A percentile compares a stretch with the other conserved stretches of the same genome.
Evolutionary conservation across 805 yeast genomes (phyloP).

Genomic region (Starmerella vitae): DNA sequence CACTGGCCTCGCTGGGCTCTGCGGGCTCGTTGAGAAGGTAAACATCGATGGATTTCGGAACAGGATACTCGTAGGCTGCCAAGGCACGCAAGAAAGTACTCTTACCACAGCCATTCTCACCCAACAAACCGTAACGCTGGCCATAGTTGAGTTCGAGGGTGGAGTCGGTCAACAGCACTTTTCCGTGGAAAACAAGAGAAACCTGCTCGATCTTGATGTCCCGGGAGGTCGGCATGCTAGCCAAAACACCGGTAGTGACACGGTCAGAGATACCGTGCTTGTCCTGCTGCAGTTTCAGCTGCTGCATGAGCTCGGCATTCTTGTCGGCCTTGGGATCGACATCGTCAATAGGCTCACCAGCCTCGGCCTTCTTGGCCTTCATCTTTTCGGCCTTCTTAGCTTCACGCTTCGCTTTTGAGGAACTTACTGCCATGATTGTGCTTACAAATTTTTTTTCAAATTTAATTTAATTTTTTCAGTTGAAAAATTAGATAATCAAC

Average conservation of each 20-base stretch:
- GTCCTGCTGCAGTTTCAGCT: conserved; percentile 85
- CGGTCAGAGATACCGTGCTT: conserved; percentile 90
- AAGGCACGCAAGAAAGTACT: conserved; percentile 85
- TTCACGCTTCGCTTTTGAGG: conserved; percentile 96
- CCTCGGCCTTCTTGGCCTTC: conserved; percentile 44
- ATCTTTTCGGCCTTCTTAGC: conserved; percentile 88
- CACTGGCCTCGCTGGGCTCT: conserved; percentile 79
- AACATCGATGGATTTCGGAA: conserved; percentile 82
- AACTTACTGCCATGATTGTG: conserved; percentile 43
- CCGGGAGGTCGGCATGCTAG: conserved; percentile 76
- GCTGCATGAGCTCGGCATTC: conserved; percentile 56
- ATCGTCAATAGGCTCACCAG: conserved; percentile 39
- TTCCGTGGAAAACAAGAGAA: conserved; percentile 92
- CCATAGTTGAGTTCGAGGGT: conserved; percentile 88
- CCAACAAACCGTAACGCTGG: conserved; percentile 92
- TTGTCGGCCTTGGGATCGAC: conserved; percentile 25
- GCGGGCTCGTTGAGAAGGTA: conserved; percentile 96
- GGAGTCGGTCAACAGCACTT: conserved; percentile 87
- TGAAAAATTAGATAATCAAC: too few species aligned
- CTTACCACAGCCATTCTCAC: conserved; percentile 99
- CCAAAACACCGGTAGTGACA: conserved; percentile 94
- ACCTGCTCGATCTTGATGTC: conserved; percentile 86
- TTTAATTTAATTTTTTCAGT: too few species aligned
- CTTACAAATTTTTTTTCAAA: too few species aligned
- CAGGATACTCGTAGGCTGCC: conserved; percentile 92